Conservation (phyloP, 2,329 filamentous ascomycete species). For the Dryadomyces sulphureus region DNA sequence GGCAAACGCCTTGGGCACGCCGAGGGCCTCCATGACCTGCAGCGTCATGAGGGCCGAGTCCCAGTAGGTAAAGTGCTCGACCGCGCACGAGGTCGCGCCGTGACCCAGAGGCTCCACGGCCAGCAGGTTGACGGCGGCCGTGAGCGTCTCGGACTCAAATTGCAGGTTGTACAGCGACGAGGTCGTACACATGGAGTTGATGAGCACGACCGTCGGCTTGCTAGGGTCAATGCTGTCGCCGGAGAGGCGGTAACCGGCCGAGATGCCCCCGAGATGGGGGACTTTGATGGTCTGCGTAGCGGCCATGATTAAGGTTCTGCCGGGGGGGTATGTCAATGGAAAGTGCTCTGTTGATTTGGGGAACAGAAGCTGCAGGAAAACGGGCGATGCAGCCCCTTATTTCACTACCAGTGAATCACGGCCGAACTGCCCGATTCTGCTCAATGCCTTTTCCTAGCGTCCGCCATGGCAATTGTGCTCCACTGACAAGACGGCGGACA, state of each 20-base stretch:
- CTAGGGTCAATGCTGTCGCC: conserved; percentile 23
- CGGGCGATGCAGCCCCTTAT: background rate
- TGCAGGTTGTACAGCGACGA: conserved; percentile 26
- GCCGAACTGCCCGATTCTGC: background rate
- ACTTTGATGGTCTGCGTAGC: conserved; percentile 6
- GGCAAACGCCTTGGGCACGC: conserved; percentile 31
- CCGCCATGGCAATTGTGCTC: background rate
- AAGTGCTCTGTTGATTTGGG: background rate
- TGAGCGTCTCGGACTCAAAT: conserved; percentile 23
- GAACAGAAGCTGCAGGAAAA: background rate
- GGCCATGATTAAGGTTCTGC: background rate
- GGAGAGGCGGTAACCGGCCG: conserved; percentile 16
- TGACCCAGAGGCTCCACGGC: conserved; percentile 36
- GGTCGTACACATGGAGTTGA: conserved; percentile 34
- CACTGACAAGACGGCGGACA: no score
- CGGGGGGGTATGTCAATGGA: no score
- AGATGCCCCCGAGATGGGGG: conserved; percentile 9
- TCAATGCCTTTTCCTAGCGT: background rate
- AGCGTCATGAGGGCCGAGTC: conserved; percentile 37
- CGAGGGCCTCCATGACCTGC: conserved; percentile 37
- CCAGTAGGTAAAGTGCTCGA: conserved; percentile 41
- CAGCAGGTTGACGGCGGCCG: conserved; percentile 27
- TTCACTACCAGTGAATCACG: background rate
- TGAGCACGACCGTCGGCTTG: conserved; percentile 32
- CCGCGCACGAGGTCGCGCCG: conserved; percentile 23